Percentiles rank a stretch among this genome's conserved stretches.
Conservation (phyloP, 75 land plant species). For the Azolla pinnata region DNA sequence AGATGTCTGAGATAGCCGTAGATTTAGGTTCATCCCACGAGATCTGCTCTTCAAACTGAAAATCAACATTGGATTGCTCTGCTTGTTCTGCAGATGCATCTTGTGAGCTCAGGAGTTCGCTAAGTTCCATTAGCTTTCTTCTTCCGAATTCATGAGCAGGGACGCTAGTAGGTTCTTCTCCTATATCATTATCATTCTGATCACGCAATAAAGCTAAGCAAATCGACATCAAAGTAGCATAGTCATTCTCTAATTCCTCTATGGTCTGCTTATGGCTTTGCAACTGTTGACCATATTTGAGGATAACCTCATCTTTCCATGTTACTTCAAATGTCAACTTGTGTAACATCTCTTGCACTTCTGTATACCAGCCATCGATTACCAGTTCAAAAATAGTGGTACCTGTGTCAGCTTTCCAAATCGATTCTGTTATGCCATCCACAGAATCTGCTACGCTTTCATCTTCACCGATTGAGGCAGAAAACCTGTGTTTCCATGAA, state of each 20-base stretch:
- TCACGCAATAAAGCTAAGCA: not conserved
- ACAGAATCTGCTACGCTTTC: not conserved
- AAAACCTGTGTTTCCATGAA: not conserved
- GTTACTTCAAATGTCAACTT: not conserved
- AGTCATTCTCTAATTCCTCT: slow-evolving; percentile 7
- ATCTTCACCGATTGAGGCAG: not conserved
- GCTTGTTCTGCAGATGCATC: not conserved
- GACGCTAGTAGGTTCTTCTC: not conserved
- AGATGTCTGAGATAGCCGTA: too few species aligned
- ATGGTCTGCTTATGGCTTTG: not conserved
- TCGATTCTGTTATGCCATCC: not conserved
- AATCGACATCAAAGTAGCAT: slow-evolving; percentile 8
- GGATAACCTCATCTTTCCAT: slow-evolving; percentile 1
- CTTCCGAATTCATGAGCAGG: not conserved
- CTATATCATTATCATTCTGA: slow-evolving; percentile 2
- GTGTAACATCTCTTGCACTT: not conserved
- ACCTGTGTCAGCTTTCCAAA: not conserved
- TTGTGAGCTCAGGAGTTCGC: not conserved
- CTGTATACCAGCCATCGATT: slow-evolving; percentile 2
- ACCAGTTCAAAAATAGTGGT: not conserved
- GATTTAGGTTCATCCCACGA: too few species aligned
- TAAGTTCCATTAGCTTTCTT: slow-evolving; percentile 3
- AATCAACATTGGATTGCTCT: not conserved
- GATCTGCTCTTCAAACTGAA: too few species aligned
- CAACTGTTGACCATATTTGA: not conserved